Evolutionary conservation across 192 early-diverging fungal species (phyloP).

Genomic region (Coemansia aciculifera): DNA sequence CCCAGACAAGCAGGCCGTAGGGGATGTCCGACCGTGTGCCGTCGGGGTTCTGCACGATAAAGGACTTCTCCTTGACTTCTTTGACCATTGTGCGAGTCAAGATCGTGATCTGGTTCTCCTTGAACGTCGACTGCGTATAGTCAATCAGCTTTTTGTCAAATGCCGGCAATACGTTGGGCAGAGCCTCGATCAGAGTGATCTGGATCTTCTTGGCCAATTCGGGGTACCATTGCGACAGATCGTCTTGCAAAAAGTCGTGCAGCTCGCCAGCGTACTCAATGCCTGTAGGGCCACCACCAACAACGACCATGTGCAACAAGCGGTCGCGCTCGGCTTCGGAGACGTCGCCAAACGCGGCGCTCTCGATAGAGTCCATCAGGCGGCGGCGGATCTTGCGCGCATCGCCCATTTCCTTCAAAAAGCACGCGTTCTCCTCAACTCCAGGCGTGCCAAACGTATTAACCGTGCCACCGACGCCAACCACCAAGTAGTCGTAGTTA

Average conservation of each 20-base stretch:
- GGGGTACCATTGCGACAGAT: conserved; percentile 75
- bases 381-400: conserved; percentile 78
- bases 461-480: conserved; percentile 75
- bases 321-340: conserved; percentile 64
- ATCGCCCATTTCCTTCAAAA: conserved; percentile 83
- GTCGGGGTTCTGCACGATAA: conserved; percentile 62
- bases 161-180: conserved; percentile 69
- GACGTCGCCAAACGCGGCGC: conserved; percentile 67
- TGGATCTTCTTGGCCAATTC: conserved; percentile 61
- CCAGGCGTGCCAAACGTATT: conserved; percentile 87
- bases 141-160: conserved; percentile 75
- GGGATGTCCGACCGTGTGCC: conserved; percentile 55
- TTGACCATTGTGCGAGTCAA: conserved; percentile 67
- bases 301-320: conserved; percentile 78
- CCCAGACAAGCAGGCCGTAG: conserved; percentile 75
- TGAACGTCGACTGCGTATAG: conserved; percentile 76
- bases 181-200: conserved; percentile 78
- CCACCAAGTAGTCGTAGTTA: conserved; percentile 79
- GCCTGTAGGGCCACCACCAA: conserved; percentile 87
- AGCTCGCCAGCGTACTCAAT: conserved; percentile 74
- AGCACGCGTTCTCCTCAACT: conserved; percentile 80
- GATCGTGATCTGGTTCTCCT: conserved; percentile 74
- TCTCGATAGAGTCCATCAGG: conserved; percentile 79
- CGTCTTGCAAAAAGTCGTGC: conserved; percentile 82
- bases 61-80: conserved; percentile 62